Evolutionary conservation across 768 basidiomycete species (phyloP), one percentile per base, ranked within the genome.

Genomic region (Atractiella rhizophila): DNA sequence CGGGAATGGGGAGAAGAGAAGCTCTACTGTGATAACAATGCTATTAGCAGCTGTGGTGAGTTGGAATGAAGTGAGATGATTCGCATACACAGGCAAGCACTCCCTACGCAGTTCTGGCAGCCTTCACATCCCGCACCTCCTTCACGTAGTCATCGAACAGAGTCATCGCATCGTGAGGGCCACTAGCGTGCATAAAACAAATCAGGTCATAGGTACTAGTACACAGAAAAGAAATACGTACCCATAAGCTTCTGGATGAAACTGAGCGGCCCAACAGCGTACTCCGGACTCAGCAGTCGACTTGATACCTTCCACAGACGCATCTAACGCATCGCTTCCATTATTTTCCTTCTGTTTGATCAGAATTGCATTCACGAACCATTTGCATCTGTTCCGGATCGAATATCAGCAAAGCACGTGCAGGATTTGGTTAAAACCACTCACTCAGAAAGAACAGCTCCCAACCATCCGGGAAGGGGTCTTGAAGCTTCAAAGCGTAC

Each of bases 371-470:
- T 32, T 18, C 20, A 13, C 26, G 28, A 20, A 24, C 30, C 23
- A 34, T 12, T 13, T 23, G 28, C 29, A 42, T 12, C n/a, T 30
- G 35, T 21, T 12, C 24, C 26, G 27, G n/a, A n/a, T n/a, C n/a
- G n/a, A n/a, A n/a, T n/a, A n/a, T n/a, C n/a, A 38, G 37, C 5
- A 13, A 48, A 51, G 8, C 19, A 54, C 56, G 55, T 94, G 96
- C 63, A n/a, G n/a, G n/a, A n/a, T n/a, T n/a, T n/a, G n/a, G n/a
- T n/a, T n/a, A n/a, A n/a, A n/a, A n/a, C n/a, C n/a, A n/a, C n/a
- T 83, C 91, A 62, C 94, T 98, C 65, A 96, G 88, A 66, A 98
- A 98, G 69, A 88, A 96, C 0, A 88, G 88, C 51, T 88, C 83
- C 85, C 83, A 98, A 15, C 85, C 91, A 43, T 67, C 64, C 21